Evolutionary conservation across 2,329 filamentous ascomycete species (phyloP).

Genomic region (Chrysosphaeria jannelii): DNA sequence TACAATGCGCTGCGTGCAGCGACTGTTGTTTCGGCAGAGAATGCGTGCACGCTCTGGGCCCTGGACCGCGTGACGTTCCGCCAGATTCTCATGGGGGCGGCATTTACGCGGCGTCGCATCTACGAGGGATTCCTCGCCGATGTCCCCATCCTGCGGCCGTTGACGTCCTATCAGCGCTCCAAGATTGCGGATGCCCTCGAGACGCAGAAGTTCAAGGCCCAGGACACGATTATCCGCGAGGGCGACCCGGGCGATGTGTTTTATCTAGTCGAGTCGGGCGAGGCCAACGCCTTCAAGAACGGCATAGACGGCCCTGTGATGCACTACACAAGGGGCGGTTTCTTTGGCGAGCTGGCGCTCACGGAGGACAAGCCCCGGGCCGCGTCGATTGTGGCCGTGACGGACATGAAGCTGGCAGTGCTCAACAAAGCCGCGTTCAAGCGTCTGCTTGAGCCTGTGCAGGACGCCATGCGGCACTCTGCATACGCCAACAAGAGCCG

Average conservation of each 20-base stretch:
- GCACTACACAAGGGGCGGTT: conserved; percentile 70
- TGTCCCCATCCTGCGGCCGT: conserved; percentile 52
- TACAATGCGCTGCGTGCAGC: conserved; percentile 93
- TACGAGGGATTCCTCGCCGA: conserved; percentile 93
- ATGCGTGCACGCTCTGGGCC: conserved; percentile 63
- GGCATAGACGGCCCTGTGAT: conserved; percentile 41
- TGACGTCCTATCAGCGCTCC: conserved; percentile 78
- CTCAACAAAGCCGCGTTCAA: conserved; percentile 89
- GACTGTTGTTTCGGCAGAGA: conserved; percentile 61
- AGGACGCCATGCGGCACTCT: conserved; percentile 73
- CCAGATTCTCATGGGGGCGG: conserved; percentile 92
- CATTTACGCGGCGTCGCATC: conserved; percentile 83
- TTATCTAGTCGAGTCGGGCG: conserved; percentile 65
- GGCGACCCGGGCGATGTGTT: conserved; percentile 81
- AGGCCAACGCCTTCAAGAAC: conserved; percentile 66
- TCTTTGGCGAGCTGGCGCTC: conserved; percentile 84
- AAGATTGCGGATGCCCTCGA: conserved; percentile 95
- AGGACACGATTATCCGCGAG: conserved; percentile 64
- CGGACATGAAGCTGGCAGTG: conserved; percentile 75
- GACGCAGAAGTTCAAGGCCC: conserved; percentile 55
- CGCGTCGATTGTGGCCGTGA: conserved; percentile 57
- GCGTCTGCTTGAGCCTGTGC: conserved; percentile 68
- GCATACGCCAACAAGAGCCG: conserved; percentile 30
- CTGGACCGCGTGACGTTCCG: conserved; percentile 90
- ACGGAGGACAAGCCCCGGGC: conserved; percentile 82